Percentiles rank a stretch among this genome's conserved stretches.
These are phyloP conservation scores for Ogataea dorogensis DNA, from an alignment of 805 yeast genomes.

Conservation along the genomic window DNA sequence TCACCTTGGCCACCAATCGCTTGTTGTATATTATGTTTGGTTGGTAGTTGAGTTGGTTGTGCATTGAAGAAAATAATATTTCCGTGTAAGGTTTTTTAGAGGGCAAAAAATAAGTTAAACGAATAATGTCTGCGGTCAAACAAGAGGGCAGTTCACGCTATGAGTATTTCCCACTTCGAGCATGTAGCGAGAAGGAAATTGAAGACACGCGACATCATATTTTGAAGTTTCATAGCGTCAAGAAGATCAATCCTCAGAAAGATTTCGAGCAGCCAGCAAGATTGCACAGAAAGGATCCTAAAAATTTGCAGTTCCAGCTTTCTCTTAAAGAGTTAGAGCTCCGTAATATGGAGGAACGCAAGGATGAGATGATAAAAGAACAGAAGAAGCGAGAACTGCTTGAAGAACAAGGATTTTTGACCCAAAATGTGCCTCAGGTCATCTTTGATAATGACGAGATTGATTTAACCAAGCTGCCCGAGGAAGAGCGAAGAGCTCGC, in stretches of 20 bases:
- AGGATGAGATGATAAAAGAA: conserved; percentile 40
- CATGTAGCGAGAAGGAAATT: conserved; percentile 70
- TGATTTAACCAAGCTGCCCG: conserved; percentile 28
- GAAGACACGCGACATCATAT: conserved; percentile 76
- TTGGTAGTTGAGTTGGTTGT: conserved; percentile 16
- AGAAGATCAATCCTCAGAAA: conserved; percentile 65
- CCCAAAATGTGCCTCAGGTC: conserved; percentile 22
- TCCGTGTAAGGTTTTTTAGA: conserved; percentile 14
- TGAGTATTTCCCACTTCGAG: conserved; percentile 58
- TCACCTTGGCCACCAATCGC: conserved; percentile 20
- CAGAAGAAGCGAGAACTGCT: conserved; percentile 39
- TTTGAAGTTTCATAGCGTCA: conserved; percentile 72
- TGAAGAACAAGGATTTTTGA: conserved; percentile 16
- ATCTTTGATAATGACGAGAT: conserved; percentile 33
- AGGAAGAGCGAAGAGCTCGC: conserved; percentile 43
- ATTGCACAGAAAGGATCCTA: conserved; percentile 90
- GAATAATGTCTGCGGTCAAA: conserved; percentile 9
- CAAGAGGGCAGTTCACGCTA: conserved; percentile 22
- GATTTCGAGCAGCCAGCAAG: conserved; percentile 82
- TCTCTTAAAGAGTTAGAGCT: conserved; percentile 74
- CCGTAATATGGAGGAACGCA: conserved; percentile 49
- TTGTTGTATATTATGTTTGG: conserved; percentile 21
- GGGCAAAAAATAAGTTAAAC: conserved; percentile 7
- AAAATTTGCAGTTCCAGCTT: conserved; percentile 82
- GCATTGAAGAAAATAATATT: no score